Evolutionary conservation across 805 yeast species (phyloP), one percentile per base, ranked within the genome.

Genomic region (Pichia sporocuriosa): DNA sequence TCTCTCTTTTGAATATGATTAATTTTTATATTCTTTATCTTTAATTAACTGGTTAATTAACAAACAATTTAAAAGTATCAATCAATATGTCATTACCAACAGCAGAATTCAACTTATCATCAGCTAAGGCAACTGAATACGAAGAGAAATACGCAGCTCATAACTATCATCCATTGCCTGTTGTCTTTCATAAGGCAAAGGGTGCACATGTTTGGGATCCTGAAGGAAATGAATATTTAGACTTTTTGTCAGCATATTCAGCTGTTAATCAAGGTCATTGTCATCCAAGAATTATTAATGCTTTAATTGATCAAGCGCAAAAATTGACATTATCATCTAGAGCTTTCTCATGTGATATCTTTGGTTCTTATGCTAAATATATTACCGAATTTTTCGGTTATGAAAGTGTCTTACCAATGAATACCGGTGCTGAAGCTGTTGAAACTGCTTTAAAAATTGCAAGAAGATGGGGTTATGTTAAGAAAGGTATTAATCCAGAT

Each of bases 131-230:
- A 29, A 68, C 68, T 47, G 68, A 74, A 40, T 78, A 74, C 66
- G 97, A 90, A 65, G 65, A 74, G 42, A 68, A 82, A 47, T 87
- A 84, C 67, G 85, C 96, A 37, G 97, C 97, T 24, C 97, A 89
- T 68, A 90, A 90, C 72, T 90, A 90, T 69, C 96, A 87, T 66
- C 97, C 97, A 39, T 68, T 90, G 49, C 97, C 97, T 11, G 96
- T 90, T 46, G 97, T 90, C 13, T 84, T 90, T 66, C 73, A 84
- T 56, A 79, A 73, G 56, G 97, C 95, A 13, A 50, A 62, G 45
- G 97, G 97, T 37, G 96, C 96, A 22, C 82, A 85, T 51, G 96
- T 90, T 19, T 90, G 96, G 96, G 97, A 90, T 62, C 96, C 97
- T 7, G 97, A 90, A 66, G 97, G 96, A 50, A 85, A 81, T 30